A percentile compares a stretch with the other conserved stretches of the same genome.
Evolutionary conservation across 805 yeast species (phyloP).

Genomic region (Jamesozyma piceae): DNA sequence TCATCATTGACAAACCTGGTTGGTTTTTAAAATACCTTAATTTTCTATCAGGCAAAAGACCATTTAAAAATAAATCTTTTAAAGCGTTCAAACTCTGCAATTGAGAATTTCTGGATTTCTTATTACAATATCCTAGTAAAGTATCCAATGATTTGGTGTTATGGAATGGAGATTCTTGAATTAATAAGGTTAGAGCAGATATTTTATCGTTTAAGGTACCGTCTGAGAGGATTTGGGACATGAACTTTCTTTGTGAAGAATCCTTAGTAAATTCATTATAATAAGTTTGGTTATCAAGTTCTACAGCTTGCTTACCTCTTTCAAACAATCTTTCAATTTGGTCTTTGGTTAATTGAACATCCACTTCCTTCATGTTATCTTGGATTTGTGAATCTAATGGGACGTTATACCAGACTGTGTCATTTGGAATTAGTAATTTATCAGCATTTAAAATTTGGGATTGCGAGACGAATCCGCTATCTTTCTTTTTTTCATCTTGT

Average conservation of each 20-base stretch:
- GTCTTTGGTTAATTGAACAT: conserved; percentile 32
- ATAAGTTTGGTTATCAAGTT: conserved; percentile 62
- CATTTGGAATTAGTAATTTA: conserved; percentile 49
- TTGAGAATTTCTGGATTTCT: conserved; percentile 89
- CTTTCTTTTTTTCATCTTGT: conserved; percentile 16
- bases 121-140: conserved; percentile 66
- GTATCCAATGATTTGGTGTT: conserved; percentile 76
- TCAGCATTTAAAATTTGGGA: conserved; percentile 41
- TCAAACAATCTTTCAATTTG: conserved; percentile 53
- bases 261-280: conserved; percentile 64
- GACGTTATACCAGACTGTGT: conserved; percentile 70
- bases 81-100: conserved; percentile 82
- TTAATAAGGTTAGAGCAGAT: conserved; percentile 82
- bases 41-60: conserved; percentile 80
- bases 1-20: conserved; percentile 38
- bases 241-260: conserved; percentile 76
- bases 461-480: conserved; percentile 28
- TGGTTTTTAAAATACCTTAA: conserved; percentile 72
- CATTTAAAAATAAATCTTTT: conserved; percentile 77
- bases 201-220: conserved; percentile 96
- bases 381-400: conserved; percentile 32
- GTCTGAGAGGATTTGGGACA: conserved; percentile 74
- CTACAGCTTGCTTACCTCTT: conserved; percentile 57
- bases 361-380: conserved; percentile 16
- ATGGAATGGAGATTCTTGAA: conserved; percentile 93